Evolutionary conservation across 305 asterid genomes (phyloP).

Genomic region (Plantago coronopus): DNA sequence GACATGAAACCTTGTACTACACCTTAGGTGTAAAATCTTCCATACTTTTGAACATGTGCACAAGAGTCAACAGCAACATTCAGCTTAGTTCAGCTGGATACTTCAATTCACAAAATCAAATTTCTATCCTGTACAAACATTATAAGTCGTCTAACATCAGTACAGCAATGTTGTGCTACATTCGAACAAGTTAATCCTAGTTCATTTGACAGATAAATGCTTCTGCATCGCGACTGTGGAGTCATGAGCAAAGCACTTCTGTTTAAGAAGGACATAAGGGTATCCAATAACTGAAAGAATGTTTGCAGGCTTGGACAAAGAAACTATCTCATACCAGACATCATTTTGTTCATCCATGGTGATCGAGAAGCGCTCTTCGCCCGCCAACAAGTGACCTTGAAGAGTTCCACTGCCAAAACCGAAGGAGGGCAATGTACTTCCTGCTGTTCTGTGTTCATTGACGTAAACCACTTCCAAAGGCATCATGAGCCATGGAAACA

Average conservation of each 20-base stretch:
- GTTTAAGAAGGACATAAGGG: conserved; percentile 76
- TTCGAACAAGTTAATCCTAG: not conserved
- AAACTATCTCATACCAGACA: conserved; percentile 90
- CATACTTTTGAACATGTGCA: no score
- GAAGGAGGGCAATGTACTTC: conserved; percentile 46
- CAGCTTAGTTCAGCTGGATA: not conserved
- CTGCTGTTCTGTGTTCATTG: conserved; percentile 38
- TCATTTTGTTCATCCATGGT: conserved; percentile 70
- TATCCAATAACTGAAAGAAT: conserved; percentile 63
- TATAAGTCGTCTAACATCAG: no score
- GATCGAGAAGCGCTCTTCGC: conserved; percentile 86
- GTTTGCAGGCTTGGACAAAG: conserved; percentile 83
- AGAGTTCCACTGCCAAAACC: conserved; percentile 92
- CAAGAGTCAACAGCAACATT: not conserved
- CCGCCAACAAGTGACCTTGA: conserved; percentile 88
- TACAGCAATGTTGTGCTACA: no score
- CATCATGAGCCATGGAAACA: conserved; percentile 90
- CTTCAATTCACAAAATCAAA: no score
- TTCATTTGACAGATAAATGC: conserved; percentile 36
- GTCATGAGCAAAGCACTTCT: conserved; percentile 72
- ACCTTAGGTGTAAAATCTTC: no score
- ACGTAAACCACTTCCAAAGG: conserved; percentile 75
- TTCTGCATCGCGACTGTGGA: conserved; percentile 65
- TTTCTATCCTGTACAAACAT: no score
- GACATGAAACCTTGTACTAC: no score